Evolutionary conservation across 2,329 filamentous ascomycete genomes (phyloP).

Genomic region (Diaporthe ilicicola): DNA sequence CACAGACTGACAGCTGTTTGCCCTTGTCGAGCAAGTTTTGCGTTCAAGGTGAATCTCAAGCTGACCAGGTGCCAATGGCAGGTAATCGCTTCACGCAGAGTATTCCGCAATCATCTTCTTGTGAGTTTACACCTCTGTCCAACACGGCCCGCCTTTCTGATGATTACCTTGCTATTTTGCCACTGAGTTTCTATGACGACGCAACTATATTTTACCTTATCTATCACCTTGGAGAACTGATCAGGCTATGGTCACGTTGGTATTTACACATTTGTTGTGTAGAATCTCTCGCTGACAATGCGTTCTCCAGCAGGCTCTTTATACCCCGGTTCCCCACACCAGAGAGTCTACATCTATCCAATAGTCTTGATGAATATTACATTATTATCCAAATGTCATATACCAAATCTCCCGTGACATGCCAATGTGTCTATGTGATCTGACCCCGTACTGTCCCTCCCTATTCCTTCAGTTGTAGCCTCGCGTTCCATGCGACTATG

Average conservation of each 20-base stretch:
- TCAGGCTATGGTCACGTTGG: conserved; percentile 41
- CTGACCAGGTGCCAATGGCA: conserved; percentile 25
- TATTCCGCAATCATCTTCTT: background rate
- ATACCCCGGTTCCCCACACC: no score
- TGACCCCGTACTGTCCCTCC: background rate
- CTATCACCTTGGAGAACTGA: conserved; percentile 73
- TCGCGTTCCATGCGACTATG: conserved; percentile 91
- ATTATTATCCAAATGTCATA: background rate
- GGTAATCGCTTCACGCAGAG: conserved; percentile 19
- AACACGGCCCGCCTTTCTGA: conserved; percentile 51
- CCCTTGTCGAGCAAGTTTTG: conserved; percentile 16
- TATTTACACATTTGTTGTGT: conserved; percentile 24
- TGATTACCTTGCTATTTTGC: conserved; percentile 57
- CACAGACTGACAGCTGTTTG: conserved; percentile 34
- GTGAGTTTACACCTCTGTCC: conserved; percentile 28
- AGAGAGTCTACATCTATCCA: conserved; percentile 15
- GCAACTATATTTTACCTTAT: conserved; percentile 42
- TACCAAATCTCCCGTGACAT: background rate
- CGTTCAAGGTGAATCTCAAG: background rate
- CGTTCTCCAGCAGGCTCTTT: background rate
- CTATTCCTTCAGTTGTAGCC: conserved; percentile 56
- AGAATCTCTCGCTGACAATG: conserved; percentile 20
- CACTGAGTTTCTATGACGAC: conserved; percentile 66
- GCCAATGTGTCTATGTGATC: background rate
- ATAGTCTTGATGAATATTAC: conserved; percentile 6